Evolutionary conservation across 1,139 yeast species (phyloP).

Genomic region (Geotrichum citri-aurantii): DNA sequence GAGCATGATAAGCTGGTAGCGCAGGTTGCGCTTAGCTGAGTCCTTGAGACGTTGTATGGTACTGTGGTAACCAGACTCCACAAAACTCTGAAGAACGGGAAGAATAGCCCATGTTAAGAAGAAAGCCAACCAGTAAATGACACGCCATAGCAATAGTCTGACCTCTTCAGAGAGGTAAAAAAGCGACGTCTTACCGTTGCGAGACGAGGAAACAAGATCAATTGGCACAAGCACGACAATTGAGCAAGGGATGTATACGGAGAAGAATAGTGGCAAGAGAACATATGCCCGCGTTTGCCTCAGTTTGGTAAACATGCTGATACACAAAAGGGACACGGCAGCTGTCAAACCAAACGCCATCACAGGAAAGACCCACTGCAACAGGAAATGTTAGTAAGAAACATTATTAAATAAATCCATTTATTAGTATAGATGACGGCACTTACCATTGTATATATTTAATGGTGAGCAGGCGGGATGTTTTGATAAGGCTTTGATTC

Average conservation of each 20-base stretch:
- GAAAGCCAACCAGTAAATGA: slow-evolving; percentile 77
- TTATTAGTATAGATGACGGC: background rate
- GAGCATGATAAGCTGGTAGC: slow-evolving; percentile 56
- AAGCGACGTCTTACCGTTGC: slow-evolving; percentile 25
- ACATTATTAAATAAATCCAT: background rate
- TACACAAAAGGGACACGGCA: slow-evolving; percentile 32
- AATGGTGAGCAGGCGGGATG: background rate
- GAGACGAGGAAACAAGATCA: slow-evolving; percentile 41
- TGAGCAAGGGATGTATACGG: slow-evolving; percentile 51
- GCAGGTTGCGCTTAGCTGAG: slow-evolving; percentile 52
- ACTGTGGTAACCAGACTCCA: slow-evolving; percentile 61
- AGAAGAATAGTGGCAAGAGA: slow-evolving; percentile 40
- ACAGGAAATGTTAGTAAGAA: background rate
- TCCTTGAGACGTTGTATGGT: slow-evolving; percentile 46
- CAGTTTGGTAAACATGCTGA: slow-evolving; percentile 37
- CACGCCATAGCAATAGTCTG: slow-evolving; percentile 60
- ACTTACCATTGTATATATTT: background rate
- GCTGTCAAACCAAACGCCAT: slow-evolving; percentile 36
- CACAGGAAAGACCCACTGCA: slow-evolving; percentile 32
- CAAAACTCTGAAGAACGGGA: slow-evolving; percentile 69
- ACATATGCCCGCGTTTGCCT: slow-evolving; percentile 40
- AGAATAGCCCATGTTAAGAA: slow-evolving; percentile 62
- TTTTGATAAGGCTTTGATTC: slow-evolving; percentile 1
- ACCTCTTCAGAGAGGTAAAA: slow-evolving; percentile 44
- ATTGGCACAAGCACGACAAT: slow-evolving; percentile 52